Evolutionary conservation across 2,329 filamentous ascomycete species (phyloP).

Genomic region (Fusarium euwallaceae): DNA sequence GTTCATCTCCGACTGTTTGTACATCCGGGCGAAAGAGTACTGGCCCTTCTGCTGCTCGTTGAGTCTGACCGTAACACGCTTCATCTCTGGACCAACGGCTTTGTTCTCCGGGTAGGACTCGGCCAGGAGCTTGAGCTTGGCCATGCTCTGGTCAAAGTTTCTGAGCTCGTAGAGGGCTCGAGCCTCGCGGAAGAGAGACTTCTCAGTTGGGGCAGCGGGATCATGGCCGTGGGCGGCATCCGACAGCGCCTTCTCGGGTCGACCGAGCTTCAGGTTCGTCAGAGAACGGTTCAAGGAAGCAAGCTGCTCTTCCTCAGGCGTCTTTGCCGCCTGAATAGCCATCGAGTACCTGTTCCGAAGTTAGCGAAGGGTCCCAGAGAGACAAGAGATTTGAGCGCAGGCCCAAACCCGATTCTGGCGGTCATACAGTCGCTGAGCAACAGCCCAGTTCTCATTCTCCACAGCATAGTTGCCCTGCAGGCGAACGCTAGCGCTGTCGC

Average conservation of each 20-base stretch:
- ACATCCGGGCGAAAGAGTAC: constrained; percentile 56
- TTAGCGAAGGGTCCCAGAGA: too few relatives aligned
- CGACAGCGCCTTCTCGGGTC: constrained; percentile 47
- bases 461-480: constrained; percentile 53
- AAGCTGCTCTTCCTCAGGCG: constrained; percentile 50
- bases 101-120: constrained; percentile 52
- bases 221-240: constrained; percentile 44
- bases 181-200: constrained; percentile 59
- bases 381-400: too few relatives aligned
- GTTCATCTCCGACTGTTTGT: constrained; percentile 50
- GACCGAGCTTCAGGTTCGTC: constrained; percentile 48
- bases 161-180: constrained; percentile 59
- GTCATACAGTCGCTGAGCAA: constrained; percentile 51
- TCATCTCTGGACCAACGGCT: constrained; percentile 47
- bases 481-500: constrained; percentile 29
- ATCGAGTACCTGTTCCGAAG: constrained; percentile 6
- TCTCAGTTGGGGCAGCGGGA: constrained; percentile 51
- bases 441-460: constrained; percentile 41
- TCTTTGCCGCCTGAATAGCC: neutral
- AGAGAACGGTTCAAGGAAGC: constrained; percentile 55
- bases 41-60: constrained; percentile 55
- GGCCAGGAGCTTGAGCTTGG: constrained; percentile 51
- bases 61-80: constrained; percentile 49
- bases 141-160: constrained; percentile 53
- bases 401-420: neutral